Evolutionary conservation across 345 rosid species (phyloP).

Genomic region (Mercurialis annua): DNA sequence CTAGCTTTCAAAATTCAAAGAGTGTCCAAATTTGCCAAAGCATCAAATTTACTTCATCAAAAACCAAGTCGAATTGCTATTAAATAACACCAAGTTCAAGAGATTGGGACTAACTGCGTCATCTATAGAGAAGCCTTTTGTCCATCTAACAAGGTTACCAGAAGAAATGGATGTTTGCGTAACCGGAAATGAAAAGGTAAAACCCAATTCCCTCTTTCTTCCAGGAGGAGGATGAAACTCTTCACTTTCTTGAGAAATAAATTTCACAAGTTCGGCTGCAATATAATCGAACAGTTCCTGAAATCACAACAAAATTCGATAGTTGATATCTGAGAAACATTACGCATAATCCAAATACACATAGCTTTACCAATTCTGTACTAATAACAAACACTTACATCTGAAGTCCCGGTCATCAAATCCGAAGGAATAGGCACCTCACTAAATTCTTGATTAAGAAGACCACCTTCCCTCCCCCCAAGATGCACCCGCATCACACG

Average conservation of each 20-base stretch:
- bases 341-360: not conserved
- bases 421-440: slow-evolving; percentile 87
- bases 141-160: slow-evolving; percentile 89
- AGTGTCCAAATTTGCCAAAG: no score
- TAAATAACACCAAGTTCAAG: no score
- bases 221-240: slow-evolving; percentile 54
- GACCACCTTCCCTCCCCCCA: slow-evolving; percentile 59
- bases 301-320: slow-evolving; percentile 23
- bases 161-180: slow-evolving; percentile 71
- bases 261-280: slow-evolving; percentile 70
- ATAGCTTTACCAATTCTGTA: not conserved
- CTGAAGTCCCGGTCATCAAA: slow-evolving; percentile 73
- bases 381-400: slow-evolving; percentile 42
- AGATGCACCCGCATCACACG: slow-evolving; percentile 85
- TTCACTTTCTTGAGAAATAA: slow-evolving; percentile 62
- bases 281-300: slow-evolving; percentile 74
- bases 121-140: slow-evolving; percentile 87
- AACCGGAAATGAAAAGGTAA: slow-evolving; percentile 97
- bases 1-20: no score
- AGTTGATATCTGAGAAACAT: slow-evolving; percentile 5
- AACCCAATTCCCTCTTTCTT: slow-evolving; percentile 80
- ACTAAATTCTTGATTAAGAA: slow-evolving; percentile 61
- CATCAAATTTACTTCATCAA: no score
- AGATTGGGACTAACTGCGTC: slow-evolving; percentile 49
- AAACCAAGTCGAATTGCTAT: no score